Base-by-base conservation (phyloP, 2,329 filamentous ascomycete genomes). In the Escovopsis sp. region DNA sequence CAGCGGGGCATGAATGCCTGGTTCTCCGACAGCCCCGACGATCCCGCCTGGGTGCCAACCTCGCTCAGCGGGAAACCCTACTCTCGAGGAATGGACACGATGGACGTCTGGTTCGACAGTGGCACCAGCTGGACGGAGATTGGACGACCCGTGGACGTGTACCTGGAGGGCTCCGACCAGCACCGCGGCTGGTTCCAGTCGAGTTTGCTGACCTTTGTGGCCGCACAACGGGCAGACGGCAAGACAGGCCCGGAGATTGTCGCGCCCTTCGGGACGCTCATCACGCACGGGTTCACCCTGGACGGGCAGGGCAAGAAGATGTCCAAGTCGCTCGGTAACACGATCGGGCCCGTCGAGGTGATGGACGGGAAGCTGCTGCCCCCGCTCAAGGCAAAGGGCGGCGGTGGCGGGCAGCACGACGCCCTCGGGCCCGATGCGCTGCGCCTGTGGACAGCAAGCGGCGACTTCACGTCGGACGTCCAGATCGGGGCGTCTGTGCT, bases 31-130 rank as follows among this genome's bases (percentile, higher is more conserved):
- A 67, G 73, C 12, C 66, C 71, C 2, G 73, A 88, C 47, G 87
- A 96, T 41, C 65, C 72, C 23, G 75, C 74, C 1, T 98, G 89
- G 89, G 69, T 93, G 30, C 77, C 80, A 2, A 61, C 74, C 6
- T 72, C 74, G 9, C 65, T 94, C 2, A 64, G 69, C 12, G 67
- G 68, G 8, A 23, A 23, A 23, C 56, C 64, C 5, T 91, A 82
- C 56, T 68, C 73, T 39, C 81, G 91, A 48, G 89, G 89, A 12
- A 84, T 70, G 36, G 91, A 98, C 55, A 98, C 91, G 0, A 98
- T 98, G 91, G 91, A 98, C 59, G 91, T 98, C 9, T 98, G 91
- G 91, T 98, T 98, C 53, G 91, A 98, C 59, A 96, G 91, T 50
- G 91, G 91, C 6, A 94, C 84, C 40, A 94, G 86, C 55, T 98